Conservation (phyloP, 1,139 yeast genomes). For the Casaregolazyma lundiana region DNA sequence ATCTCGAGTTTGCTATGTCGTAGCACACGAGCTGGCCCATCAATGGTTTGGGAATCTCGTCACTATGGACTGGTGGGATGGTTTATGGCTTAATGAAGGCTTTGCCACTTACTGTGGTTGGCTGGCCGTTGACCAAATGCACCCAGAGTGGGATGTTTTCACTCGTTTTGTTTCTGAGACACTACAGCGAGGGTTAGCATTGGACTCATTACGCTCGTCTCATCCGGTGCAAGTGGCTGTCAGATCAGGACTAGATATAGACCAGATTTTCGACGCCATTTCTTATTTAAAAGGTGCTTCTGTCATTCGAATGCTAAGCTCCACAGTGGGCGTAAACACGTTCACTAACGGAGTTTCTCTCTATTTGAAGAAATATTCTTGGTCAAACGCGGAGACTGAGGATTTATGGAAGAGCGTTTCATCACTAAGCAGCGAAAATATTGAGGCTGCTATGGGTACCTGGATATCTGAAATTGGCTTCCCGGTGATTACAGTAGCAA, state of each 20-base stretch:
- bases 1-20: constrained; percentile 80
- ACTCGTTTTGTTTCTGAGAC: constrained; percentile 65
- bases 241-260: constrained; percentile 72
- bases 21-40: constrained; percentile 86
- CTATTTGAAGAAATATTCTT: constrained; percentile 67
- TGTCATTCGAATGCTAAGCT: constrained; percentile 70
- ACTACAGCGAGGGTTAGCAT: constrained; percentile 61
- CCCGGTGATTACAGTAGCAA: constrained; percentile 68
- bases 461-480: constrained; percentile 85
- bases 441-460: constrained; percentile 63
- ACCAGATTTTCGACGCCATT: constrained; percentile 82
- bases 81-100: constrained; percentile 87
- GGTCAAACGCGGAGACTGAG: constrained; percentile 69
- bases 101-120: constrained; percentile 91
- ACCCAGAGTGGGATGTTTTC: constrained; percentile 87
- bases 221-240: constrained; percentile 90
- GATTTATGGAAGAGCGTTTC: constrained; percentile 78
- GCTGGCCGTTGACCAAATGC: constrained; percentile 69
- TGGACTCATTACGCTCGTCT: constrained; percentile 73
- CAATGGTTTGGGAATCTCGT: constrained; percentile 93
- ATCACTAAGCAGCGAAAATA: constrained; percentile 71
- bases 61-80: constrained; percentile 96
- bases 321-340: constrained; percentile 66
- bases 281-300: constrained; percentile 83
- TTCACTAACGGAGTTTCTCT: constrained; percentile 74